Percentiles rank a stretch among this genome's conserved stretches.
Conservation (phyloP, 345 rosid species). For the Cardamine chenopodiifolia region DNA sequence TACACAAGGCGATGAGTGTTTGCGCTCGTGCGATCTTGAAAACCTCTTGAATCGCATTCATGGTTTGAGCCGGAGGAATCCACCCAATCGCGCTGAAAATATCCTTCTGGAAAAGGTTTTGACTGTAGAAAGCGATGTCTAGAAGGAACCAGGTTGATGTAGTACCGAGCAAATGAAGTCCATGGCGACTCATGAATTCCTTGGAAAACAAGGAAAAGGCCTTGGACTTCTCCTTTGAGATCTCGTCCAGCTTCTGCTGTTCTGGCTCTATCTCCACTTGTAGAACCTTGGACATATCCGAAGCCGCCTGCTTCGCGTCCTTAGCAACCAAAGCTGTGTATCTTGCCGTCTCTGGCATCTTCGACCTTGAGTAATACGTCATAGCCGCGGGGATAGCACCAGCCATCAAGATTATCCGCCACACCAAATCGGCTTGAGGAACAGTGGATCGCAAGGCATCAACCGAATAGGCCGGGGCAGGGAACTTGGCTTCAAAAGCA, state of each 20-base stretch:
- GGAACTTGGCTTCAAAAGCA: slow-evolving; percentile 40
- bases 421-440: slow-evolving; percentile 46
- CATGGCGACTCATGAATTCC: slow-evolving; percentile 63
- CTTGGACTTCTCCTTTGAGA: slow-evolving; percentile 22
- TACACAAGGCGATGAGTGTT: slow-evolving; percentile 53
- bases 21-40: slow-evolving; percentile 53
- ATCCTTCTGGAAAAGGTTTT: slow-evolving; percentile 65
- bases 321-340: slow-evolving; percentile 49
- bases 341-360: slow-evolving; percentile 53
- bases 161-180: slow-evolving; percentile 63
- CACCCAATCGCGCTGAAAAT: slow-evolving; percentile 46
- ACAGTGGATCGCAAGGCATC: slow-evolving; percentile 41
- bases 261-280: slow-evolving; percentile 43
- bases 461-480: slow-evolving; percentile 28
- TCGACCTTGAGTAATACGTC: slow-evolving; percentile 46
- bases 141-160: slow-evolving; percentile 64
- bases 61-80: background rate
- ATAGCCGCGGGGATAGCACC: slow-evolving; percentile 50
- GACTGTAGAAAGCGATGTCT: slow-evolving; percentile 67
- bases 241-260: slow-evolving; percentile 21
- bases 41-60: slow-evolving; percentile 52
- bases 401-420: slow-evolving; percentile 49
- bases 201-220: slow-evolving; percentile 51
- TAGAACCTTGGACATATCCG: slow-evolving; percentile 44
- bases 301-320: slow-evolving; percentile 42